Base-by-base conservation (phyloP, 129 eudicot species). In the Heracleum sosnowskyi region DNA sequence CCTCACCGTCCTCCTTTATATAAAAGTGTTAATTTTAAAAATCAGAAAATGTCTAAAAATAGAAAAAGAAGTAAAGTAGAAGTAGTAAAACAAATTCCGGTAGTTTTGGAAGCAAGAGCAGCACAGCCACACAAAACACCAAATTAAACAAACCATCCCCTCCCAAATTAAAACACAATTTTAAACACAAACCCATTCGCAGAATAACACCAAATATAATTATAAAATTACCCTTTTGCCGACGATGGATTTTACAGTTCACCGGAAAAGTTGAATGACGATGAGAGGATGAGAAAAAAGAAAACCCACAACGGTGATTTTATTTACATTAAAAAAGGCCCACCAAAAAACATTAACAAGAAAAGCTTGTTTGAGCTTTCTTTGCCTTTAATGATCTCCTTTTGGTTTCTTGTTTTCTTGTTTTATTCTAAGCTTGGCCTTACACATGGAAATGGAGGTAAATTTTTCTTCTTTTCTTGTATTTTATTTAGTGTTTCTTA, bases 371-470 rank as follows among this genome's bases (percentile, higher is more conserved):
- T 77, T 74, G 82, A 85, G 75, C 90, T 91, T 37, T 84, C 89
- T 13, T 63, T 84, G 77, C 85, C 91, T 53, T 82, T 89, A 66
- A 83, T 89, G 88, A 73, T 89, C 86, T 85, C 91, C 36, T 76
- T 91, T 81, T 91, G 97, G 96, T 78, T 89, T 80, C 82, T 72
- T 62, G 69, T 86, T 74, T 68, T 89, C 74, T 86, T 90, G 86
- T 84, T 91, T 55, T 84, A 86, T 81, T 88, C 91, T 77, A 83
- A 83, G 71, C 79, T 91, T 84, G 86, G 88, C 86, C 83, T 88
- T 79, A 86, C 84, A 76, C 86, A 85, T 76, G 96, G 86, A 69
- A 83, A 79, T 80, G 89, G 85, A 88, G 97, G 92, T 93, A 76
- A 15, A 5, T 24, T 24, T 75, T 66, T 73, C 42, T 26, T 16